A percentile compares a stretch with the other conserved stretches of the same genome.
phyloP scores from a whole-genome alignment of 768 basidiomycete genomes.

The Coprinellus micaceus region DNA sequence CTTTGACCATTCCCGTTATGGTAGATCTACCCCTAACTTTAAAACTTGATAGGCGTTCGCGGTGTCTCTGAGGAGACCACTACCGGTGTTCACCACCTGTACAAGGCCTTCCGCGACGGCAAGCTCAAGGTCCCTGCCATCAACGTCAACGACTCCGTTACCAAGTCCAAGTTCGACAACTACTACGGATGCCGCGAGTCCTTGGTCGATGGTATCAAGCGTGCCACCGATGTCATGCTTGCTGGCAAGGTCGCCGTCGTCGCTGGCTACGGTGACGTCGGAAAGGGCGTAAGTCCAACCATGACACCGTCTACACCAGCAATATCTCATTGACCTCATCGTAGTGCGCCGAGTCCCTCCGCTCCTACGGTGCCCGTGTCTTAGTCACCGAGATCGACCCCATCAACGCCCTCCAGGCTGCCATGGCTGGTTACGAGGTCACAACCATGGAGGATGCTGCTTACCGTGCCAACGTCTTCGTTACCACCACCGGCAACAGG shows the following conservation, averaged over 20 bases:
- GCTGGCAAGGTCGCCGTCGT: constrained; percentile 99
- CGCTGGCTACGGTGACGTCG: constrained; percentile 98
- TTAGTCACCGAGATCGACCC: constrained; percentile 98
- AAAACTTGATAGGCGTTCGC: constrained; percentile 59
- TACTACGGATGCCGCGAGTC: constrained; percentile 99
- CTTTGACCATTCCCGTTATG: neutral
- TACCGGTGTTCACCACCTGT: constrained; percentile 98
- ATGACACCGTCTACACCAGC: neutral
- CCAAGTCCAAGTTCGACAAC: constrained; percentile 99
- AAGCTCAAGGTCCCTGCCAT: constrained; percentile 96
- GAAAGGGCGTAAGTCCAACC: constrained; percentile 81
- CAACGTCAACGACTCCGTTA: constrained; percentile 99
- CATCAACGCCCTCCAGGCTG: constrained; percentile 99
- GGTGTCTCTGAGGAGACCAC: constrained; percentile 99
- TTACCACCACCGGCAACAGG: constrained; percentile 97
- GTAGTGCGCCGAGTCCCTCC: constrained; percentile 94
- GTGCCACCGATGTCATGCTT: constrained; percentile 99
- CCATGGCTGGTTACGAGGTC: constrained; percentile 99
- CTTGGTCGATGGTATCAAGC: constrained; percentile 99
- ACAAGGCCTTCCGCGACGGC: constrained; percentile 96
- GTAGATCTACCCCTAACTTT: constrained; percentile 2
- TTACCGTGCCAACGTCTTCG: constrained; percentile 83
- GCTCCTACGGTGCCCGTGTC: constrained; percentile 96
- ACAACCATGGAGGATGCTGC: constrained; percentile 98
- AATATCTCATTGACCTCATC: constrained; percentile 4